Evolutionary conservation across 495 filamentous ascomycete species (phyloP).

Genomic region (Immersiella caudata): DNA sequence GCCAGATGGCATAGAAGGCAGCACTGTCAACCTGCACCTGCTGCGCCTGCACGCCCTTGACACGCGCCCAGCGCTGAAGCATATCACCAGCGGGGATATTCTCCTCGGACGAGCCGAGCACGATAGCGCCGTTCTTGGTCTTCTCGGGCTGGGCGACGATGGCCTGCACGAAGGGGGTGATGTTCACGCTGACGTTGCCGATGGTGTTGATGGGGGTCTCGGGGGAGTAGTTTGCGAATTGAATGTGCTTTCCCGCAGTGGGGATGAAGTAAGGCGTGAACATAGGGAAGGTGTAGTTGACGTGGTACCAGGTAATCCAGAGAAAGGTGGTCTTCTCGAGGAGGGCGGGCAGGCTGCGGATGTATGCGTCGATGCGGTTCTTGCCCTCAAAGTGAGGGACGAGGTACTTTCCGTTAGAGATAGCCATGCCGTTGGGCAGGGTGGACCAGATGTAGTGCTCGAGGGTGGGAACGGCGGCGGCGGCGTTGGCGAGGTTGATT

Average conservation of each 20-base stretch:
- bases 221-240: constrained; percentile 34
- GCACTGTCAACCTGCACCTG: constrained; percentile 28
- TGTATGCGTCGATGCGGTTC: constrained; percentile 41
- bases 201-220: constrained; percentile 40
- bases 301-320: constrained; percentile 42
- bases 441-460: constrained; percentile 58
- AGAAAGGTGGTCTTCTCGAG: constrained; percentile 45
- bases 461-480: constrained; percentile 43
- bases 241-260: constrained; percentile 38
- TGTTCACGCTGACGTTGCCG: constrained; percentile 45
- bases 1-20: constrained; percentile 40
- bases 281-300: constrained; percentile 37
- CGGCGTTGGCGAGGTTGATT: constrained; percentile 58
- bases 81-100: constrained; percentile 37
- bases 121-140: constrained; percentile 36
- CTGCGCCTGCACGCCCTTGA: constrained; percentile 33
- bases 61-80: constrained; percentile 42
- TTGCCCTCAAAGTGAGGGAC: constrained; percentile 49
- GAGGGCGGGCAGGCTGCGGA: constrained; percentile 34
- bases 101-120: constrained; percentile 35
- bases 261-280: constrained; percentile 38
- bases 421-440: constrained; percentile 30
- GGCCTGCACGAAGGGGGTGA: constrained; percentile 42
- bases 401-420: constrained; percentile 34
- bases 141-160: constrained; percentile 43